A percentile compares a stretch with the other conserved stretches of the same genome.
phyloP scores from a whole-genome alignment of 2,329 filamentous ascomycete genomes.

The Penicillium sp. region DNA sequence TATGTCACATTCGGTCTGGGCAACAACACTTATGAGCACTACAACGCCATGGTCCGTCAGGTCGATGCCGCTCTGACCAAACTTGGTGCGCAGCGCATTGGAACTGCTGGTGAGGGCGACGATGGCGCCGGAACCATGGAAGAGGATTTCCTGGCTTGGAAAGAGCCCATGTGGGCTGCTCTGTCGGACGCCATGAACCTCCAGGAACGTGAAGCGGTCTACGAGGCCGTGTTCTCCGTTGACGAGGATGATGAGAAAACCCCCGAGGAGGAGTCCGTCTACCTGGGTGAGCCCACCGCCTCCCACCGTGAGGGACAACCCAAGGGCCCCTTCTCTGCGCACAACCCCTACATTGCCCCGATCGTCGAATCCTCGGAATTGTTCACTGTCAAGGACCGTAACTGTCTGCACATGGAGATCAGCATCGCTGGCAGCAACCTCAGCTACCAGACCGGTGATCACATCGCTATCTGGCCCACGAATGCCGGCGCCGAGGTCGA shows the following conservation, averaged over 20 bases:
- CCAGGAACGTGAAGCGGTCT: constrained; percentile 92
- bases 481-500: constrained; percentile 92
- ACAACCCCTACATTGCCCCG: constrained; percentile 95
- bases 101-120: constrained; percentile 88
- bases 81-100: constrained; percentile 79
- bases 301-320: constrained; percentile 82
- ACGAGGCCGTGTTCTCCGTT: constrained; percentile 88
- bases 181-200: constrained; percentile 79
- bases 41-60: constrained; percentile 96
- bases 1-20: constrained; percentile 95
- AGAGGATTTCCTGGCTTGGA: constrained; percentile 98
- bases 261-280: constrained; percentile 75
- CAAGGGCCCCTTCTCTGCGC: constrained; percentile 89
- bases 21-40: constrained; percentile 99
- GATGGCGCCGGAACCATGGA: constrained; percentile 99
- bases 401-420: constrained; percentile 95
- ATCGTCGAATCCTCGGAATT: constrained; percentile 88
- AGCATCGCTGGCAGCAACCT: constrained; percentile 87
- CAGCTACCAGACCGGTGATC: constrained; percentile 92
- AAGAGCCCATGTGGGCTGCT: constrained; percentile 96
- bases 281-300: constrained; percentile 93
- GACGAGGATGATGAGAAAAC: constrained; percentile 71
- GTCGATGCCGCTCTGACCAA: constrained; percentile 78
- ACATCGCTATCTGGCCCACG: constrained; percentile 95
- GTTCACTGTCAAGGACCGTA: constrained; percentile 83